phyloP scores from a whole-genome alignment of 1,284 basidiomycete species.

The Cutaneotrichosporon sp. region DNA sequence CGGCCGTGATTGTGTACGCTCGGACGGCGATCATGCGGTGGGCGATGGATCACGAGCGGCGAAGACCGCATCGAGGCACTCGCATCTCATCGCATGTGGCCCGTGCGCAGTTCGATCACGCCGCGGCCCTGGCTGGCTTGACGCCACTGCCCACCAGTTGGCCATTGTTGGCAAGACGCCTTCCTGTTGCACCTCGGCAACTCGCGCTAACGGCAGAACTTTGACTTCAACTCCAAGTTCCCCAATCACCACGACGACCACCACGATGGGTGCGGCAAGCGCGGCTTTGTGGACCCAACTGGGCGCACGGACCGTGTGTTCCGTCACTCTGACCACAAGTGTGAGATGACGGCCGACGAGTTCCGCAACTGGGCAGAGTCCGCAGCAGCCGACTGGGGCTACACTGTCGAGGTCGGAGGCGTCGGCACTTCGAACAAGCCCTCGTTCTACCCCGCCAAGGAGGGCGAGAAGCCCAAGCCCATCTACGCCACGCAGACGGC shows the following conservation, averaged over 20 bases:
- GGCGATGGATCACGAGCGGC: neutral
- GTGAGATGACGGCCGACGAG: conserved; percentile 85
- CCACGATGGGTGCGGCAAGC: conserved; percentile 32
- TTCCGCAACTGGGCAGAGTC: conserved; percentile 68
- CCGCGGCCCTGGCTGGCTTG: neutral
- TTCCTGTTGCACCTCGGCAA: neutral
- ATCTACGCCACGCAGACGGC: conserved; percentile 72
- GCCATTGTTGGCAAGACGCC: neutral
- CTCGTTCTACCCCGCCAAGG: conserved; percentile 44
- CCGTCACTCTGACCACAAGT: conserved; percentile 82
- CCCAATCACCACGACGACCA: conserved; percentile 62
- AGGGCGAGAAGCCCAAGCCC: conserved; percentile 34
- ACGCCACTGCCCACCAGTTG: neutral
- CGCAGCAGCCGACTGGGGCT: conserved; percentile 69
- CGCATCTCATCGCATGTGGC: neutral
- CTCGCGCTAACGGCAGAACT: conserved; percentile 35
- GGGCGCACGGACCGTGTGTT: conserved; percentile 62
- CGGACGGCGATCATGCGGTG: neutral
- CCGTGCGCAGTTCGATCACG: neutral
- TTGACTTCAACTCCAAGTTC: conserved; percentile 80
- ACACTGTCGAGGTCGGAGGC: conserved; percentile 50
- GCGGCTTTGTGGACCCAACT: conserved; percentile 76
- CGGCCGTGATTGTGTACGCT: neutral
- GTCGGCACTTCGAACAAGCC: conserved; percentile 51
- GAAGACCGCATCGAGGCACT: neutral